Percentiles rank a stretch among this genome's conserved stretches.
These are phyloP conservation scores for Marasmius oreades DNA, from an alignment of 1,284 basidiomycete genomes.

Conservation along the genomic window DNA sequence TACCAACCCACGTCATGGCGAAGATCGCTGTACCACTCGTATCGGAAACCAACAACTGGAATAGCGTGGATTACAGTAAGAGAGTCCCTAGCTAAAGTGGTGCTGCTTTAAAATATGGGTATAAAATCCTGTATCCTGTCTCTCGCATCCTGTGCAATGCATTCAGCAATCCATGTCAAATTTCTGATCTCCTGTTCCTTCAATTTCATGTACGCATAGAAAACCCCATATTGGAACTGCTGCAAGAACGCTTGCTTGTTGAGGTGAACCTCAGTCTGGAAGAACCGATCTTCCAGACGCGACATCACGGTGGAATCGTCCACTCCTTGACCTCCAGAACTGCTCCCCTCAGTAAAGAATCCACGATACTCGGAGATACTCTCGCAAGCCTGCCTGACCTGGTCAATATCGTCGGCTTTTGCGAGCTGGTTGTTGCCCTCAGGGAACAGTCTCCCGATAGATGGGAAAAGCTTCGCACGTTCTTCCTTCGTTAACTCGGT, in stretches of 20 bases:
- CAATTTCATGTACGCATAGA: conserved; percentile 93
- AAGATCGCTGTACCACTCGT: background rate
- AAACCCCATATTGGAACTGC: conserved; percentile 92
- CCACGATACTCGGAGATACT: conserved; percentile 85
- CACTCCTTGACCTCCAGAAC: conserved; percentile 28
- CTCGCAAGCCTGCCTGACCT: conserved; percentile 88
- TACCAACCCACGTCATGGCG: background rate
- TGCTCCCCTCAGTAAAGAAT: conserved; percentile 80
- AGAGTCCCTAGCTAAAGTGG: background rate
- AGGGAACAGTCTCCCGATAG: conserved; percentile 91
- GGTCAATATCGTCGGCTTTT: conserved; percentile 93
- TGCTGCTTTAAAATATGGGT: conserved; percentile 62
- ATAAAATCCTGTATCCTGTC: conserved; percentile 94
- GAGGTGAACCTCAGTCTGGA: conserved; percentile 88
- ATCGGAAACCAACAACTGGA: too few relatives aligned
- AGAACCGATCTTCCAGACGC: conserved; percentile 92
- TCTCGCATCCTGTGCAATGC: conserved; percentile 91
- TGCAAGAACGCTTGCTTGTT: conserved; percentile 95
- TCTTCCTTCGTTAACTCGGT: conserved; percentile 95
- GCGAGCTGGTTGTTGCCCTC: conserved; percentile 95
- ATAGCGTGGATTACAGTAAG: background rate
- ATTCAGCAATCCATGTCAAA: conserved; percentile 97
- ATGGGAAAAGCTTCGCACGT: conserved; percentile 93
- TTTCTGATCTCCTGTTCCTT: conserved; percentile 99
- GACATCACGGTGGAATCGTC: conserved; percentile 51